A percentile compares a stretch with the other conserved stretches of the same genome.
These are phyloP conservation scores for Nakazawaea holstii DNA, from an alignment of 805 yeast genomes.

Conservation along the genomic window DNA sequence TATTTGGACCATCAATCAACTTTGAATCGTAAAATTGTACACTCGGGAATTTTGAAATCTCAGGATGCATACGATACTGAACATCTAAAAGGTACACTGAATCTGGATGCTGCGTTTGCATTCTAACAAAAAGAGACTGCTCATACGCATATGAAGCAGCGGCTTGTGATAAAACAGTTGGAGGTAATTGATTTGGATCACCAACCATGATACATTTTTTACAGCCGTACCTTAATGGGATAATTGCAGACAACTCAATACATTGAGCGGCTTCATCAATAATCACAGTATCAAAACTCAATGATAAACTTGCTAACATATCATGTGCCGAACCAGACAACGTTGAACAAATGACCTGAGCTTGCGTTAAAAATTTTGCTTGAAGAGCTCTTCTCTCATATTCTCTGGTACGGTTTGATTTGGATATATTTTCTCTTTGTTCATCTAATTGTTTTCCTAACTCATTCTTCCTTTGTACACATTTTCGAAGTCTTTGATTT, in stretches of 20 bases:
- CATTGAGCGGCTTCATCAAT: conserved; percentile 98
- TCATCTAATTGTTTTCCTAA: conserved; percentile 72
- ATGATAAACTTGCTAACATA: conserved; percentile 64
- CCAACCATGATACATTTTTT: conserved; percentile 94
- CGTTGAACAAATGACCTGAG: conserved; percentile 88
- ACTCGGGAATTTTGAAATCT: conserved; percentile 83
- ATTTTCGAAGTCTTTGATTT: conserved; percentile 45
- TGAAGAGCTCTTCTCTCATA: conserved; percentile 72
- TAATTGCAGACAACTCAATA: conserved; percentile 86
- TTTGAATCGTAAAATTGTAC: conserved; percentile 69
- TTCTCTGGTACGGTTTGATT: conserved; percentile 70
- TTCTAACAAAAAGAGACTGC: conserved; percentile 89
- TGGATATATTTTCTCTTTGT: conserved; percentile 67
- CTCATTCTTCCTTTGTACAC: conserved; percentile 59
- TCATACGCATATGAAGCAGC: conserved; percentile 81
- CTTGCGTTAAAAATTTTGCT: conserved; percentile 60
- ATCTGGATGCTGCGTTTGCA: conserved; percentile 62
- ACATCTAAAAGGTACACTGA: conserved; percentile 75
- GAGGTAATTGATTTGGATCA: conserved; percentile 97
- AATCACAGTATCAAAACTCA: conserved; percentile 83
- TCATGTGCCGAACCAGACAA: conserved; percentile 94
- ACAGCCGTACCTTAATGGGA: conserved; percentile 90
- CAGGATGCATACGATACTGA: conserved; percentile 98
- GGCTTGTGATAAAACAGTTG: conserved; percentile 86
- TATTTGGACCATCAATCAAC: conserved; percentile 73